Evolutionary conservation across 306 rosid species (phyloP).

Genomic region (Sicyos baderoa): DNA sequence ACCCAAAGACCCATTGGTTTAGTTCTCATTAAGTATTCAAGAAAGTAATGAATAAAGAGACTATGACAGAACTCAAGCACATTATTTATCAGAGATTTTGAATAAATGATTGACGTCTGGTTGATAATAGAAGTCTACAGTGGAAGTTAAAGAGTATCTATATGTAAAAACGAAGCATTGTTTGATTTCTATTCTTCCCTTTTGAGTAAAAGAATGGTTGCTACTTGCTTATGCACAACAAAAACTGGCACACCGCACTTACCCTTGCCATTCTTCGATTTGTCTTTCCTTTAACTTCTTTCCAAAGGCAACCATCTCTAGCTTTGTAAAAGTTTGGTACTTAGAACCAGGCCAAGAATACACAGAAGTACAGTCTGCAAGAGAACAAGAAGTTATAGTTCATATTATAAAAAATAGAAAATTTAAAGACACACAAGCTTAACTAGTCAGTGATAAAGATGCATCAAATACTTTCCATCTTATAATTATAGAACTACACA

Average conservation of each 20-base stretch:
- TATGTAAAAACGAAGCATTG: neutral
- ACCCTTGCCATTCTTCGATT: conserved; percentile 90
- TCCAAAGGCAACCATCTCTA: conserved; percentile 93
- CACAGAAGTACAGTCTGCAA: conserved; percentile 15
- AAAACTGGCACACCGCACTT: conserved; percentile 22
- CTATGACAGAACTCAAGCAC: neutral
- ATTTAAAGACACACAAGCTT: neutral
- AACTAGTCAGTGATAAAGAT: neutral
- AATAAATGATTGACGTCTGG: neutral
- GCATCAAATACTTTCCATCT: conserved; percentile 3
- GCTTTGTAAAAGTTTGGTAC: conserved; percentile 23
- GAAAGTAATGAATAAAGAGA: conserved; percentile 1
- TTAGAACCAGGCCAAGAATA: conserved; percentile 8
- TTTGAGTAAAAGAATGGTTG: neutral
- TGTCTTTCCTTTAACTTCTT: conserved; percentile 90
- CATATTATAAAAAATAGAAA: neutral
- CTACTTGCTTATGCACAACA: conserved; percentile 3
- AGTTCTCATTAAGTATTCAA: neutral
- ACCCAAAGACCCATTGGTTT: neutral
- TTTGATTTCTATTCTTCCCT: neutral
- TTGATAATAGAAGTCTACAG: neutral
- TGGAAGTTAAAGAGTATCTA: neutral
- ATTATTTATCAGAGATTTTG: neutral
- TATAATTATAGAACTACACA: neutral
- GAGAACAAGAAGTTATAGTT: neutral